Evolutionary conservation across 2,329 filamentous ascomycete genomes (phyloP).

Genomic region (Fusarium phyllophilum): DNA sequence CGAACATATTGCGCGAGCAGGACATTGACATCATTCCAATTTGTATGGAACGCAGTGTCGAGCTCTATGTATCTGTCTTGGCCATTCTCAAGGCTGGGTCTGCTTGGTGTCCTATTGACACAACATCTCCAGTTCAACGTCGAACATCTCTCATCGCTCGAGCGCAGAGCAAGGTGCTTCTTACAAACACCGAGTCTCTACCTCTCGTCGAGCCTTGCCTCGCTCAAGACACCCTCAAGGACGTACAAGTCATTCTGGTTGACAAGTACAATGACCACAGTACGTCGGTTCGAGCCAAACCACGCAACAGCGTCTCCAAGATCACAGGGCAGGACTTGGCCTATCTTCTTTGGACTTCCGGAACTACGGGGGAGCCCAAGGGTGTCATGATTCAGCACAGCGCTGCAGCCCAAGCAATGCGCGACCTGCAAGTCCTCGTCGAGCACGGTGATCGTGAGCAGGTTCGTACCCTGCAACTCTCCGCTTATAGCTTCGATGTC

Average conservation of each 20-base stretch:
- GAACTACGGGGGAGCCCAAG: constrained; percentile 21
- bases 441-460: constrained; percentile 17
- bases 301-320: not conserved
- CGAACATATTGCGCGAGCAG: constrained; percentile 6
- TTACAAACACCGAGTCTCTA: constrained; percentile 6
- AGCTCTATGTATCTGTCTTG: constrained; percentile 18
- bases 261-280: constrained; percentile 2
- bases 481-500: constrained; percentile 27
- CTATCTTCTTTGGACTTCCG: constrained; percentile 23
- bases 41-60: constrained; percentile 10
- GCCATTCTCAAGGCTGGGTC: constrained; percentile 26
- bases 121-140: constrained; percentile 15
- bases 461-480: constrained; percentile 16
- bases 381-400: constrained; percentile 29
- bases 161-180: constrained; percentile 15
- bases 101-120: constrained; percentile 25
- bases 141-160: constrained; percentile 24
- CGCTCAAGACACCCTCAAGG: not conserved
- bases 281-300: not conserved
- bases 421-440: constrained; percentile 17
- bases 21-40: constrained; percentile 22
- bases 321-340: constrained; percentile 3
- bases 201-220: constrained; percentile 9
- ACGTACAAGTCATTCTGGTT: constrained; percentile 14
- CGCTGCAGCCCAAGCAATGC: constrained; percentile 18